Base-by-base conservation (phyloP, 371 early-diverging fungal genomes). In the Lichtheimia ornata region DNA sequence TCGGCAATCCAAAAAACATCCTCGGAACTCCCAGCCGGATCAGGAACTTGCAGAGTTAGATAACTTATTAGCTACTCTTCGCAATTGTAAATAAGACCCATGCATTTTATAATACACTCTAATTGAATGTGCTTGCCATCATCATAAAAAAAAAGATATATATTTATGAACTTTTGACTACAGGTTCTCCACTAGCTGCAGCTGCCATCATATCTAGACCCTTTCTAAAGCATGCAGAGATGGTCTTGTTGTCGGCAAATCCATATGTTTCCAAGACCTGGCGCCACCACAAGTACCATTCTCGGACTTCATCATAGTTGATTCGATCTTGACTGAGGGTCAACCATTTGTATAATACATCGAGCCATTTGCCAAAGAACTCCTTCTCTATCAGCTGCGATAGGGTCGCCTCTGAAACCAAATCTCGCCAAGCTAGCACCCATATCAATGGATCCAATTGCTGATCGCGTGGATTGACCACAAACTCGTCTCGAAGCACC, bases 211-310 rank as follows among this genome's bases (percentile, higher is more conserved):
- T 78, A 44, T 91, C 91, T 43, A 93, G 63, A 15, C 86, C 93
- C 28, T 82, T 79, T 45, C 83, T 70, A 77, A 88, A 88, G 9
- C 82, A 81, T 49, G 73, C 70, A 64, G 74, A 72, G 1, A 90
- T 72, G 6, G 58, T 52, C 44, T 76, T 72, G 40, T 83, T 78
- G 24, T 64, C 59, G 27, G 73, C 65, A 25, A 84, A 53, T 12
- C 65, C 74, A n/a, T 79, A 82, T 4, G 76, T 59, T 9, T 59
- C 65, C 69, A 91, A 90, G 0, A 84, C 67, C 17, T 74, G 69
- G 54, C 87, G 87, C 94, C 94, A 94, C 77, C 82, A 86, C 18
- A 70, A 54, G 66, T 90, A 94, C 94, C 95, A 73, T 56, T 76
- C 65, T 14, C 64, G 53, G 9, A 93, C 73, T 67, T 93, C 89